A percentile compares a stretch with the other conserved stretches of the same genome.
Evolutionary conservation across 2,329 filamentous ascomycete genomes (phyloP).

Genomic region (Parascedosporium putredinis): DNA sequence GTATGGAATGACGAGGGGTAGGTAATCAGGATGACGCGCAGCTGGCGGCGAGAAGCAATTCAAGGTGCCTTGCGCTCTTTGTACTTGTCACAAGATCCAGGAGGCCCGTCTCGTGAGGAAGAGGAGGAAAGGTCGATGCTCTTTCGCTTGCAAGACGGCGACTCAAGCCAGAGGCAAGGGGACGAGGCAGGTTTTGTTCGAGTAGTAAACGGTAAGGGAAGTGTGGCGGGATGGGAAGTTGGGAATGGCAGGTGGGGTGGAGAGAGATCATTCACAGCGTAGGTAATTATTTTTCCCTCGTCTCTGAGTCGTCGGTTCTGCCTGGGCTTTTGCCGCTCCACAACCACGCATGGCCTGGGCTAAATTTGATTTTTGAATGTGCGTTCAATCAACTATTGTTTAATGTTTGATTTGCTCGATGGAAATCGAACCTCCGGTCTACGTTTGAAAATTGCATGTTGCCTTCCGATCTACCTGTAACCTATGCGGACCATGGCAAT

Average conservation of each 20-base stretch:
- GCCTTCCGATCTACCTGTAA: no score
- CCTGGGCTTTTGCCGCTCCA: background rate
- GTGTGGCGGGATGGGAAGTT: background rate
- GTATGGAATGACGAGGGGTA: background rate
- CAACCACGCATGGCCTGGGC: no score
- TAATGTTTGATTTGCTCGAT: no score
- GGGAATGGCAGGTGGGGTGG: background rate
- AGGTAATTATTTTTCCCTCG: slow-evolving; percentile 30
- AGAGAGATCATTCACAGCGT: slow-evolving; percentile 10
- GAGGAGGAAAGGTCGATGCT: background rate
- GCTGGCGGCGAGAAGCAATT: no score
- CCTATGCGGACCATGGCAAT: no score
- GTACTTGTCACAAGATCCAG: background rate
- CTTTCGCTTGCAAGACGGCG: no score
- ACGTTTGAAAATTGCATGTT: no score
- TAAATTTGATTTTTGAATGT: background rate
- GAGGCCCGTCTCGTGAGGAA: background rate
- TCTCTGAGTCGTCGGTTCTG: slow-evolving; percentile 25
- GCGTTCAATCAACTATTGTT: no score
- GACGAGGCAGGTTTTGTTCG: background rate
- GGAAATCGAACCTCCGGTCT: no score
- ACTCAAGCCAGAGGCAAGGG: background rate
- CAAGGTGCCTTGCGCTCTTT: background rate
- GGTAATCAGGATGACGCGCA: no score
- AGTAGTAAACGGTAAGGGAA: background rate